Evolutionary conservation across 345 rosid genomes (phyloP).

Genomic region (Pseudoturritis turrita): DNA sequence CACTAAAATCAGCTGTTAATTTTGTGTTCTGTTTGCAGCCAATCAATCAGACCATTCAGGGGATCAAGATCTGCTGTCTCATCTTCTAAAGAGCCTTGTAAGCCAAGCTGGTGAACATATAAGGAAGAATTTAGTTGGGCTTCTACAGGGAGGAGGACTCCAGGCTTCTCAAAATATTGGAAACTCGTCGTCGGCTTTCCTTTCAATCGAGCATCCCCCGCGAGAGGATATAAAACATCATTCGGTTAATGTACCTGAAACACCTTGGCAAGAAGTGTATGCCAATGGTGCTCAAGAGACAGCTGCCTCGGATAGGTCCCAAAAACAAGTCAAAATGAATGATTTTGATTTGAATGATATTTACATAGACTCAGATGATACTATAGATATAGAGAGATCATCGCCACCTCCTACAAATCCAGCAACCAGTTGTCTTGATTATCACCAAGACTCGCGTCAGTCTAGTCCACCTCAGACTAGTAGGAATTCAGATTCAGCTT

Average conservation of each 20-base stretch:
- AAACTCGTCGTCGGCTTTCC: conserved; percentile 35
- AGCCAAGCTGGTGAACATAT: conserved; percentile 48
- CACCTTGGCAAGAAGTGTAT: conserved; percentile 40
- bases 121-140: conserved; percentile 57
- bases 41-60: conserved; percentile 52
- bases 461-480: conserved; percentile 96
- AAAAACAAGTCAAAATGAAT: conserved; percentile 55
- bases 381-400: conserved; percentile 65
- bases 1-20: neutral
- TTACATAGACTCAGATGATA: conserved; percentile 80
- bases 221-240: conserved; percentile 40
- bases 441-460: conserved; percentile 61
- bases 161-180: conserved; percentile 44
- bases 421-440: conserved; percentile 64
- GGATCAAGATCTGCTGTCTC: conserved; percentile 77
- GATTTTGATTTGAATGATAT: conserved; percentile 91
- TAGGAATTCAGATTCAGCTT: conserved; percentile 93
- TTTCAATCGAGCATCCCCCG: conserved; percentile 48
- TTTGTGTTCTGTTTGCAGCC: conserved; percentile 47
- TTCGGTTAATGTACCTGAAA: conserved; percentile 34
- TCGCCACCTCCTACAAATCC: conserved; percentile 52
- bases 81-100: conserved; percentile 78
- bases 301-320: conserved; percentile 41
- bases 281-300: conserved; percentile 21
- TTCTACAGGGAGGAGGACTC: conserved; percentile 56